These are phyloP conservation scores for Niveomyces coronatus DNA, from an alignment of 2,329 filamentous ascomycete genomes.

Conservation along the genomic window DNA sequence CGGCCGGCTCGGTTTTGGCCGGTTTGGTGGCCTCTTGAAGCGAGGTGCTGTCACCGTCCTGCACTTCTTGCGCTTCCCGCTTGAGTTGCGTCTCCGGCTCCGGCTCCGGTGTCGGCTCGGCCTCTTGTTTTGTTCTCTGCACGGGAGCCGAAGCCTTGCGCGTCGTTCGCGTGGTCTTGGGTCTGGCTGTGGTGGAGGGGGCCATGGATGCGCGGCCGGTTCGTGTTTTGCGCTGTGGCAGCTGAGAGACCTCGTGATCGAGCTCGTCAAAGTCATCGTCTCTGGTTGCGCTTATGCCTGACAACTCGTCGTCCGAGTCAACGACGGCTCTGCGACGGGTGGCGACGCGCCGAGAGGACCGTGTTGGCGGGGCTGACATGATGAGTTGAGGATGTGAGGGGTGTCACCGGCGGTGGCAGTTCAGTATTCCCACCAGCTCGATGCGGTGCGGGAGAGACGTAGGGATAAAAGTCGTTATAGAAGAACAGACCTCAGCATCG, in stretches of 20 bases:
- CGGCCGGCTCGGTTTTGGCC: slow-evolving; percentile 3
- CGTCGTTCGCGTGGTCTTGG: slow-evolving; percentile 26
- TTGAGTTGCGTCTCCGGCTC: slow-evolving; percentile 3
- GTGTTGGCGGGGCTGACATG: slow-evolving; percentile 31
- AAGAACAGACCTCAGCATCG: too few species aligned
- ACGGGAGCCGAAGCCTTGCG: slow-evolving; percentile 30
- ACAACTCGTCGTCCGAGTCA: slow-evolving; percentile 71
- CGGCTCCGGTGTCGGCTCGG: slow-evolving; percentile 6
- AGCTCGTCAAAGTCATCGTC: slow-evolving; percentile 63
- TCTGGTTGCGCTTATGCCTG: slow-evolving; percentile 38
- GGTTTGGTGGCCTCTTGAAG: slow-evolving; percentile 48
- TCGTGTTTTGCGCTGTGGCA: slow-evolving; percentile 17
- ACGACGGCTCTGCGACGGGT: slow-evolving; percentile 63
- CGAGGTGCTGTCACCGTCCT: background rate
- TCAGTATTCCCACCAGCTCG: too few species aligned
- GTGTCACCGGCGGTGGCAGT: background rate
- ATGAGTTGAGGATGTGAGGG: slow-evolving; percentile 5
- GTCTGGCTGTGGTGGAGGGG: slow-evolving; percentile 29
- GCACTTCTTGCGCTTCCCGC: too few species aligned
- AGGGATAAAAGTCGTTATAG: too few species aligned
- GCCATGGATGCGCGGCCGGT: slow-evolving; percentile 32
- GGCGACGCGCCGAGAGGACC: slow-evolving; percentile 31
- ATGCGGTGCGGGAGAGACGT: too few species aligned
- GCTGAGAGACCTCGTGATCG: slow-evolving; percentile 53
- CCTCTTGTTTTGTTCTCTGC: slow-evolving; percentile 12